Evolutionary conservation across 179 eudicot genomes (phyloP).

Genomic region (Camellia oleifera): DNA sequence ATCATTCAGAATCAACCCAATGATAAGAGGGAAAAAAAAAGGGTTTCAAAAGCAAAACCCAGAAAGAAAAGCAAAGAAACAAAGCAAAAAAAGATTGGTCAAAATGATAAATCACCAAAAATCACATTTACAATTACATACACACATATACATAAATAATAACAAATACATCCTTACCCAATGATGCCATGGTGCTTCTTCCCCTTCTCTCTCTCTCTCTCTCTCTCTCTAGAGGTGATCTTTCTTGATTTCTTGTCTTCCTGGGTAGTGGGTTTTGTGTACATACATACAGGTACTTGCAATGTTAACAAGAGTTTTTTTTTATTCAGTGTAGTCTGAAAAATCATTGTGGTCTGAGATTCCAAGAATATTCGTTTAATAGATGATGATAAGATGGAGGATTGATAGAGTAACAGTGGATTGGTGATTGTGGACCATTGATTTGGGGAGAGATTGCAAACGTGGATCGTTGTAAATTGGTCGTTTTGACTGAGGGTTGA

Average conservation of each 20-base stretch:
- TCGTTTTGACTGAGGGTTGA: too few species aligned
- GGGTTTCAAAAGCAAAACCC: background rate
- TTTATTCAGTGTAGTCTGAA: too few species aligned
- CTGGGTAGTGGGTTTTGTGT: background rate
- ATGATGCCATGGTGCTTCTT: slow-evolving; percentile 12
- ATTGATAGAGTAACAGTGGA: background rate
- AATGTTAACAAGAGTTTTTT: too few species aligned
- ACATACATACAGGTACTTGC: too few species aligned
- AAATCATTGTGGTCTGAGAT: background rate
- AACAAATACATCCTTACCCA: background rate
- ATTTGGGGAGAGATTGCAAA: background rate
- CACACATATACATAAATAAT: background rate
- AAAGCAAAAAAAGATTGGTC: background rate
- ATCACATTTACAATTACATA: too few species aligned
- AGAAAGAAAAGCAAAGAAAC: background rate
- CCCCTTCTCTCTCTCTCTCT: background rate
- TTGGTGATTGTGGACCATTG: background rate
- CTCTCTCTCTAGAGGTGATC: background rate
- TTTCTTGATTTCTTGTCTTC: background rate
- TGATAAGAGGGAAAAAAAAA: too few species aligned
- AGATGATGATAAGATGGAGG: background rate
- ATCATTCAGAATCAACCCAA: too few species aligned
- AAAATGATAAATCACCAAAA: too few species aligned
- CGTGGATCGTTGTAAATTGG: background rate
- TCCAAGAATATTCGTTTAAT: background rate